A percentile compares a stretch with the other conserved stretches of the same genome.
Evolutionary conservation across 805 yeast genomes (phyloP).

Genomic region (Saccharomycopsis schoenii): DNA sequence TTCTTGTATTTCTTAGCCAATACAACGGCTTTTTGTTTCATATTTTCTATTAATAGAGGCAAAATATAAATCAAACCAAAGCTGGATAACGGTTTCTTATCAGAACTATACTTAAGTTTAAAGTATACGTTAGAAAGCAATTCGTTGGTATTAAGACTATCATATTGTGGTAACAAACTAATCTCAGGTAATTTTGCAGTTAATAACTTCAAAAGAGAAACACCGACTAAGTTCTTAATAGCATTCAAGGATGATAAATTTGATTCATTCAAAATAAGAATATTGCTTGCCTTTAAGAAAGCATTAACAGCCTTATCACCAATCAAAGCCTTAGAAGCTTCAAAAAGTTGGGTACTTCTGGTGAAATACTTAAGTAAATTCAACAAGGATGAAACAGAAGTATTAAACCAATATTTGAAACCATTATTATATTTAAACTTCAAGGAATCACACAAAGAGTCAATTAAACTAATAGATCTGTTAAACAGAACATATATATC

Average conservation of each 20-base stretch:
- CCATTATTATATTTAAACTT: conserved; percentile 57
- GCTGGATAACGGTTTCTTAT: conserved; percentile 60
- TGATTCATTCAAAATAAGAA: conserved; percentile 27
- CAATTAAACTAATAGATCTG: conserved; percentile 45
- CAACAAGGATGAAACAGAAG: conserved; percentile 44
- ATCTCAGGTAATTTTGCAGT: conserved; percentile 22
- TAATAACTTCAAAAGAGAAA: conserved; percentile 55
- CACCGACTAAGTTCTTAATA: conserved; percentile 48
- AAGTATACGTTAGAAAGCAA: conserved; percentile 60
- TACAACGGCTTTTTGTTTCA: conserved; percentile 45
- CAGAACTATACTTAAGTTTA: conserved; percentile 63
- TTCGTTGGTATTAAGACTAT: conserved; percentile 28
- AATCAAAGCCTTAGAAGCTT: conserved; percentile 25
- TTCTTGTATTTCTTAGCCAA: neutral
- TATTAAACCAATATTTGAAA: conserved; percentile 58
- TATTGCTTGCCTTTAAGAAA: conserved; percentile 45
- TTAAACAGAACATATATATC: conserved; percentile 28
- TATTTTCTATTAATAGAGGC: conserved; percentile 62
- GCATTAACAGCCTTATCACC: conserved; percentile 38
- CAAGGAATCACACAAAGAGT: conserved; percentile 34
- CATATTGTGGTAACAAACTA: conserved; percentile 27
- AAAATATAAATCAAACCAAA: conserved; percentile 61
- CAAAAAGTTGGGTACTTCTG: neutral
- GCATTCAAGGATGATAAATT: conserved; percentile 36
- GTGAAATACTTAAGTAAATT: conserved; percentile 31